Evolutionary conservation across 1,139 yeast genomes (phyloP).

Genomic region (Yamadazyma atmosphaerica): DNA sequence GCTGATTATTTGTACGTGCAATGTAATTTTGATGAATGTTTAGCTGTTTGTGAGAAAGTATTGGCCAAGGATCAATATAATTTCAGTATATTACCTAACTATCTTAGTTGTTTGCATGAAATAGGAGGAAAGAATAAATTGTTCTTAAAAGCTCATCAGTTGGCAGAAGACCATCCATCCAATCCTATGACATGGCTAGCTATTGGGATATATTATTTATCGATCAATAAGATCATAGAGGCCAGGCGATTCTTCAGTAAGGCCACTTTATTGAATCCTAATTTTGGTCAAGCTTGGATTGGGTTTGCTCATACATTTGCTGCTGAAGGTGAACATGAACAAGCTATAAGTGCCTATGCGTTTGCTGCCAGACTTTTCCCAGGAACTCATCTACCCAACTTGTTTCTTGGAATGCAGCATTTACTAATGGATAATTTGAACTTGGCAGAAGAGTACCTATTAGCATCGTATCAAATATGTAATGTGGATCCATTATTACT

Average conservation of each 20-base stretch:
- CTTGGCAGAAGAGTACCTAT: constrained; percentile 83
- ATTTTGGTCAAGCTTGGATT: constrained; percentile 95
- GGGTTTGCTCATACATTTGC: constrained; percentile 99
- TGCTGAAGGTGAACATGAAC: constrained; percentile 97
- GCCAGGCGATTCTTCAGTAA: constrained; percentile 88
- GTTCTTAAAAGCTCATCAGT: constrained; percentile 77
- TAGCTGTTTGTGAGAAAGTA: constrained; percentile 68
- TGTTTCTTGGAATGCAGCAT: constrained; percentile 96
- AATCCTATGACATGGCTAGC: constrained; percentile 90
- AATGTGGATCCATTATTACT: constrained; percentile 81
- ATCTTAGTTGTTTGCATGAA: constrained; percentile 84
- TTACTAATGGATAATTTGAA: constrained; percentile 80
- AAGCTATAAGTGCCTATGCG: constrained; percentile 95
- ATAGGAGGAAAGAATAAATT: constrained; percentile 79
- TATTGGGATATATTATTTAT: constrained; percentile 84
- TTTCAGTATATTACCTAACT: constrained; percentile 73
- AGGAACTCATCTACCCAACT: constrained; percentile 88
- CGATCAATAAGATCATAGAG: constrained; percentile 71
- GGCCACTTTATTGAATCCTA: constrained; percentile 86
- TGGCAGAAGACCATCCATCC: constrained; percentile 84
- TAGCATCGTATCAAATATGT: constrained; percentile 75
- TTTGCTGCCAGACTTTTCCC: constrained; percentile 94
- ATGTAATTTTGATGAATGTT: constrained; percentile 78
- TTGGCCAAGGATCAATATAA: constrained; percentile 68
- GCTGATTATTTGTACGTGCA: constrained; percentile 77